Evolutionary conservation across 139 green algal species (phyloP), one percentile per base, ranked within the genome.

Genomic region (Chlamydomonas sp.): DNA sequence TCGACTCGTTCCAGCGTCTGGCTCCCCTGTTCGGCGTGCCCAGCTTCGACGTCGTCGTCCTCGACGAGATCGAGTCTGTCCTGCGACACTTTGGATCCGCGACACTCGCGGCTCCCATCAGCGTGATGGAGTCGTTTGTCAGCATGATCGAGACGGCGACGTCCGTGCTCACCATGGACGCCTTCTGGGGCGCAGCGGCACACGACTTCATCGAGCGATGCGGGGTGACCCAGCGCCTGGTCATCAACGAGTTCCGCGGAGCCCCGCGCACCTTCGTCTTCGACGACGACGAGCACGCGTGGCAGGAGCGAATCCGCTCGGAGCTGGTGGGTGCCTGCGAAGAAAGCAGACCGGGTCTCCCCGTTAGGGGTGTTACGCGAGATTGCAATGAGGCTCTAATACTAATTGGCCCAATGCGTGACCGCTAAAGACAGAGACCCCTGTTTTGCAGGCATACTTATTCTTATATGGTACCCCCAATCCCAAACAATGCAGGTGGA

Each of bases 61-160:
- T 67, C 3, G 60, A 67, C 35, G 60, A 67, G n/a, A 35, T 49
- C 4, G 60, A 67, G 35, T 35, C 22, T 20, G 3, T 67, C 4
- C 3, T 67, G 31, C 60, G 60, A 8, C 60, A 67, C 60, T 49
- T 67, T 38, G 5, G 34, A 16, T 48, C 26, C 20, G 5, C 33
- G 35, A 67, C 60, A 16, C 20, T 67, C 5, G 29, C 30, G 4
- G 30, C 5, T 3, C 31, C 33, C 2, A 3, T 22, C 5, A 13
- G 6, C 2, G 20, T 35, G 3, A 67, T 67, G 5, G 16, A 67
- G 35, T 4, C 6, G 31, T 67, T 67, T 35, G 16, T 10, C 4
- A 49, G 2, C 22, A 48, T 49, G 4, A 6, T 48, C 5, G 3
- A 29, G 3, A 16, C 4, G 5, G 60, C 60, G 2, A 3, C 5